Evolutionary conservation across 148 eudicot species (phyloP), one percentile per base, ranked within the genome.

Genomic region (Spergularia marina): DNA sequence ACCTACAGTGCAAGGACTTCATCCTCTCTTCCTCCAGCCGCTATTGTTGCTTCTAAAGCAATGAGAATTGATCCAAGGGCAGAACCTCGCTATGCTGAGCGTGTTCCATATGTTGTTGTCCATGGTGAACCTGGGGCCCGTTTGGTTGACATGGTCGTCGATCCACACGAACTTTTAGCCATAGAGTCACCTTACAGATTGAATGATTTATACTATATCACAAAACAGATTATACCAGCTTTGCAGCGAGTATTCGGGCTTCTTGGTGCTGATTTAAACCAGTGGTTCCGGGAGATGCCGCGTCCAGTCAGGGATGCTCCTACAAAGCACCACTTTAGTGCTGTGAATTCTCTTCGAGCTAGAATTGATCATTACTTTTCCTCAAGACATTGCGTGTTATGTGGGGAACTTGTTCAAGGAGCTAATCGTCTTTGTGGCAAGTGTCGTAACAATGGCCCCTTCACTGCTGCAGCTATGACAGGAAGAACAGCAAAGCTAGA

Each of bases 101-200:
- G 98, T 69, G 73, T 92, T 39, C 92, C 92, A 57, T 92, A 95
- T 83, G 94, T 92, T 55, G 98, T 95, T 16, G 90, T 95, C 72
- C 97, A 95, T 62, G 97, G 97, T 56, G 98, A 95, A 75, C 98
- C 98, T 41, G 98, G 98, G 72, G 94, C 97, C 41, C 92, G 98
- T 71, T 75, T 95, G 55, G 86, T 87, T 59, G 97, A 95, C 80
- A 87, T 95, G 93, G 97, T 95, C 44, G 91, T 92, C 72, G 91
- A 88, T 61, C 98, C 98, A 72, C 89, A 82, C 55, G 97, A 95
- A 49, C 85, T 95, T 61, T 68, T 95, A 76, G 88, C 89, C 7
- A 53, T 87, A 9, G 80, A 88, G 76, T 90, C 98, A 67, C 94
- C 91, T n/a, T 89, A 82, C 51, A 84, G 96, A 75, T 74, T 95